Conservation (phyloP, 768 basidiomycete genomes). For the Naematelia encephala region DNA sequence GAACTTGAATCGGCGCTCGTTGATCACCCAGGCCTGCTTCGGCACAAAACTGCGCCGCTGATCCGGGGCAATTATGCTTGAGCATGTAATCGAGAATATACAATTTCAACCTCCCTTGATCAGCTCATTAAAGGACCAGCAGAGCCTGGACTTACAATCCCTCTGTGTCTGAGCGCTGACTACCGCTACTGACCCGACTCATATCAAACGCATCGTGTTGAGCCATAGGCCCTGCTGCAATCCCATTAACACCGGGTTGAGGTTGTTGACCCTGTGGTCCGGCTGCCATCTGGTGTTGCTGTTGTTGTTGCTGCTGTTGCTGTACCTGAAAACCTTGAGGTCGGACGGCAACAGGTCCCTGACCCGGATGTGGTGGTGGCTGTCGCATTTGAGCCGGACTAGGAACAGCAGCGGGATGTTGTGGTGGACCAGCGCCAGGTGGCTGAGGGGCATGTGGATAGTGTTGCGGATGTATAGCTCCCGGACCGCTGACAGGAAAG, state of each 20-base stretch:
- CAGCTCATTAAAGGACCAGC: conserved; percentile 4
- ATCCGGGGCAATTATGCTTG: conserved; percentile 46
- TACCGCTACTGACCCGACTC: conserved; percentile 30
- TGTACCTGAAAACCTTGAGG: conserved; percentile 7
- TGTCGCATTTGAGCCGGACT: conserved; percentile 13
- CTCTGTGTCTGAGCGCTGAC: conserved; percentile 29
- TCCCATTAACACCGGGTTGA: conserved; percentile 32
- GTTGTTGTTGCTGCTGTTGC: conserved; percentile 15
- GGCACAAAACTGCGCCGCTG: conserved; percentile 43
- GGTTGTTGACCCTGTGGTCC: conserved; percentile 12
- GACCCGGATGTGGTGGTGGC: conserved; percentile 12
- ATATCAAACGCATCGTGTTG: conserved; percentile 29
- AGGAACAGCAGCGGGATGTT: neutral
- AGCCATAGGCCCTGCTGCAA: conserved; percentile 14
- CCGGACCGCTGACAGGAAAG: conserved; percentile 25
- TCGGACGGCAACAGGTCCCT: conserved; percentile 1
- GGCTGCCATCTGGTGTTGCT: conserved; percentile 7
- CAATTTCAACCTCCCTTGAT: conserved; percentile 44
- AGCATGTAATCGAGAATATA: conserved; percentile 52
- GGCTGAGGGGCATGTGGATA: conserved; percentile 38
- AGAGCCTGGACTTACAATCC: conserved; percentile 25
- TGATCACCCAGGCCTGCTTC: conserved; percentile 46
- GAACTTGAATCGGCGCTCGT: conserved; percentile 49
- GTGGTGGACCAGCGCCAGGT: conserved; percentile 2
- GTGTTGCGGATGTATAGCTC: conserved; percentile 34